A percentile compares a stretch with the other conserved stretches of the same genome.
These are phyloP conservation scores for Drechslerella stenobrocha DNA, from an alignment of 2,329 filamentous ascomycete genomes.

Conservation along the genomic window DNA sequence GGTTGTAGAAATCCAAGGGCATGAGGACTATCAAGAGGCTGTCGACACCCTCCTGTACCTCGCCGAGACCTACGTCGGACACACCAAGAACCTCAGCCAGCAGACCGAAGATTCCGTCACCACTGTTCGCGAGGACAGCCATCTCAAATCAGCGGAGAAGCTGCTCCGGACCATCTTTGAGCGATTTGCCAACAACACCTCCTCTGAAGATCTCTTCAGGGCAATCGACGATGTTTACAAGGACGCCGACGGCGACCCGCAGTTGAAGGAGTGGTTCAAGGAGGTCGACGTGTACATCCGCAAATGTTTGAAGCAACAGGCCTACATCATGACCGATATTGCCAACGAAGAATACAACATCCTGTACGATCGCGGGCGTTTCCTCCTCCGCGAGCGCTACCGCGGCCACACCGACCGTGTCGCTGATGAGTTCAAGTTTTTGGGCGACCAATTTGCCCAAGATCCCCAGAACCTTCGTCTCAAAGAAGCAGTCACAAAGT, in stretches of 20 bases:
- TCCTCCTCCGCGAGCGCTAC: slow-evolving; percentile 86
- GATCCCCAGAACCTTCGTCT: slow-evolving; percentile 86
- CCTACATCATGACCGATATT: slow-evolving; percentile 81
- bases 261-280: slow-evolving; percentile 89
- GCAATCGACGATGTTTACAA: slow-evolving; percentile 82
- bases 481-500: slow-evolving; percentile 71
- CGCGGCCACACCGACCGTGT: slow-evolving; percentile 81
- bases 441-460: slow-evolving; percentile 83
- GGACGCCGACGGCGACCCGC: slow-evolving; percentile 81
- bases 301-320: slow-evolving; percentile 81
- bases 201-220: slow-evolving; percentile 79
- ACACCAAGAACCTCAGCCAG: slow-evolving; percentile 68
- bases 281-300: slow-evolving; percentile 75
- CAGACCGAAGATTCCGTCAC: slow-evolving; percentile 71
- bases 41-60: slow-evolving; percentile 82
- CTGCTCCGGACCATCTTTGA: slow-evolving; percentile 87
- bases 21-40: slow-evolving; percentile 90
- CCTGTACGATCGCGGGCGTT: slow-evolving; percentile 82
- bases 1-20: slow-evolving; percentile 92
- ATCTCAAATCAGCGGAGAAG: slow-evolving; percentile 71
- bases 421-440: slow-evolving; percentile 85
- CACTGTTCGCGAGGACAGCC: slow-evolving; percentile 68
- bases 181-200: slow-evolving; percentile 93
- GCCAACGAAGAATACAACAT: slow-evolving; percentile 80
- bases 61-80: slow-evolving; percentile 80